Evolutionary conservation across 1,284 basidiomycete species (phyloP), one percentile per base, ranked within the genome.

Genomic region (Phellinidium pouzarii): DNA sequence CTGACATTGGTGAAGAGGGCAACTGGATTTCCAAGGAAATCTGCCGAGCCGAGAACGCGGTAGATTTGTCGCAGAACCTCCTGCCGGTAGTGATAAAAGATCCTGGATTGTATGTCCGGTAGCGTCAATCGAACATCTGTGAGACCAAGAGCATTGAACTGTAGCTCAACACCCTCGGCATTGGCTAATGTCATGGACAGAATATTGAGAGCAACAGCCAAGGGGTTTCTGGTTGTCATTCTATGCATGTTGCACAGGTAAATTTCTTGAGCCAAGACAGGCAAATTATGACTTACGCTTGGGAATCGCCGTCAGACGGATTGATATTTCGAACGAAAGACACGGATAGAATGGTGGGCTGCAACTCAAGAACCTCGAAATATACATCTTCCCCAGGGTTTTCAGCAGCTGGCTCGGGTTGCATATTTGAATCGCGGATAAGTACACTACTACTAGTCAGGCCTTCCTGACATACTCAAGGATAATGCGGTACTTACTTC

Each of bases 1-100:
- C 92, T 95, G 64, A 99, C 94, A 64, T 98, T 99, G 58, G 91
- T 97, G 76, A 99, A 99, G 48, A 99, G 76, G 11, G 95, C 95
- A 26, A 98, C 93, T 4, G 95, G 95, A 62, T 90, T 90, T 6
- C 82, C 87, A 58, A 91, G 85, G 71, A 99, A 97, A 69, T 99
- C 95, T 0, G 95, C 94, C 3, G 93, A 95, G 25, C 96, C 96
- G 6, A 99, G 77, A 25, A 99, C 91, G 26, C 96, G 86, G 68
- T 99, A 98, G 8, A 99, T 76, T 66, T 99, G 96, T 26, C 91
- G 86, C 26, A 97, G 75, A 50, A 97, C 82, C 62, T 97, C 94
- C 68, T 97, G 92, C 45, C 90, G 81, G 66, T 99, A 99, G 66
- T 99, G 96, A 59, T 95, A 87, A 42, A 86, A 75, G 52, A 99